Evolutionary conservation across 371 early-diverging fungal species (phyloP).

Genomic region (Chytridium lagenaria): DNA sequence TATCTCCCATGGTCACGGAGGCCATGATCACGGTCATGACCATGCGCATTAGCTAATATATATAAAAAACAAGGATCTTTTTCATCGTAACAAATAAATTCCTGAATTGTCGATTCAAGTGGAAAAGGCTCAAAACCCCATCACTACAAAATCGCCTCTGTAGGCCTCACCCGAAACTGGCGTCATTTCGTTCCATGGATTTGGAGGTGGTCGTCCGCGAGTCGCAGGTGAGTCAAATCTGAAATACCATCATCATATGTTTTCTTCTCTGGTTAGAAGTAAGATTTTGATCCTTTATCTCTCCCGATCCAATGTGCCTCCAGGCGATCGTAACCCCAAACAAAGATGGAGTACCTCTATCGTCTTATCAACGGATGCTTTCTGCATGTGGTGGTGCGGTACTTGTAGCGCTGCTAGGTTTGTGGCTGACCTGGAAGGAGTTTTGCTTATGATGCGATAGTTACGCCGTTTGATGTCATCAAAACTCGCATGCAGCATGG

Average conservation of each 20-base stretch:
- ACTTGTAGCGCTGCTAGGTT: conserved; percentile 72
- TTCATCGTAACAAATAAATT: too few relatives aligned
- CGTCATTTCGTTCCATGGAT: background rate
- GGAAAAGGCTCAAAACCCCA: too few relatives aligned
- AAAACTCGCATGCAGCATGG: conserved; percentile 87
- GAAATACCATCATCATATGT: background rate
- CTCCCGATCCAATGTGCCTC: background rate
- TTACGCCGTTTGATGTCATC: conserved; percentile 93
- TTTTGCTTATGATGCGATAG: conserved; percentile 40
- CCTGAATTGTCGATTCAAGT: too few relatives aligned
- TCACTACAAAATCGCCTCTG: background rate
- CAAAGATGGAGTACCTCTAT: background rate
- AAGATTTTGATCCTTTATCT: background rate
- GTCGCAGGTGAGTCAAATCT: conserved; percentile 13
- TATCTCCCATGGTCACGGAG: too few relatives aligned
- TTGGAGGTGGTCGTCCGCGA: conserved; percentile 18
- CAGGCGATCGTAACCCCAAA: conserved; percentile 16
- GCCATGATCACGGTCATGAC: too few relatives aligned
- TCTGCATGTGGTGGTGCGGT: conserved; percentile 81
- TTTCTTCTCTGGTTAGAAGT: background rate
- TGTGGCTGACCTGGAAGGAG: conserved; percentile 4
- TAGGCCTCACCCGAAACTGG: conserved; percentile 2
- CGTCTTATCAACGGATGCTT: conserved; percentile 57
- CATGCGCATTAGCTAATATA: too few relatives aligned
- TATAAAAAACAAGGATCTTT: too few relatives aligned